Base-by-base conservation (phyloP, 2,329 filamentous ascomycete genomes). In the Fusarium humuli region DNA sequence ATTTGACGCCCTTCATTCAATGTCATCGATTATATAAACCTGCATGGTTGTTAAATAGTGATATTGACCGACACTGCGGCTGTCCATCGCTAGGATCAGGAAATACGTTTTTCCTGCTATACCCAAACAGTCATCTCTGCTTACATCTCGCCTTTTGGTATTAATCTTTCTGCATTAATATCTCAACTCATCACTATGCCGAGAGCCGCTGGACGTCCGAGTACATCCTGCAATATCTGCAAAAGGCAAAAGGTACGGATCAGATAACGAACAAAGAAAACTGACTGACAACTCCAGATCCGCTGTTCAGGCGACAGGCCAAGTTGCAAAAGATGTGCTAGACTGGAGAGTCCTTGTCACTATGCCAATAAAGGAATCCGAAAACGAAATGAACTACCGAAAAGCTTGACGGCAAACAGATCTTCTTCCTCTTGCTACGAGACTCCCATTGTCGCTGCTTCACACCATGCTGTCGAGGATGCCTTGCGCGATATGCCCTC, bases 291-390 rank as follows among this genome's bases (percentile, higher is more conserved):
- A 4, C 3, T 6, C 18, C 5, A 73, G 71, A 65, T 73, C 13
- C 69, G 71, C 9, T 73, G 71, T 23, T 69, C 69, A 0, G 67
- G 66, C 6, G 71, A 73, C 3, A 50, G 47, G 7, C 71, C 71
- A 5, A 68, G 55, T 16, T 73, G 71, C 27, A 72, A 22, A 7
- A 61, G 71, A 27, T 73, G 71, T 4, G 12, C 14, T 3, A 50
- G 71, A 1, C 20, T 73, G 2, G 53, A 46, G 2, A 54, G 40
- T 1, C 13, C 18, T 22, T 22, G 22, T 22, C 22, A 22, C 22
- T 22, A 22, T 22, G 22, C 22, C 22, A 22, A 22, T 22, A 22
- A 22, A 3, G 22, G 22, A 5, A 22, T 22, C 22, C 22, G 22
- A 22, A 22, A 22, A 22, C 22, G 22, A 22, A 22, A 22, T 22